A percentile compares a stretch with the other conserved stretches of the same genome.
Evolutionary conservation across 129 eudicot species (phyloP).

Genomic region (Ambrosia trifida): DNA sequence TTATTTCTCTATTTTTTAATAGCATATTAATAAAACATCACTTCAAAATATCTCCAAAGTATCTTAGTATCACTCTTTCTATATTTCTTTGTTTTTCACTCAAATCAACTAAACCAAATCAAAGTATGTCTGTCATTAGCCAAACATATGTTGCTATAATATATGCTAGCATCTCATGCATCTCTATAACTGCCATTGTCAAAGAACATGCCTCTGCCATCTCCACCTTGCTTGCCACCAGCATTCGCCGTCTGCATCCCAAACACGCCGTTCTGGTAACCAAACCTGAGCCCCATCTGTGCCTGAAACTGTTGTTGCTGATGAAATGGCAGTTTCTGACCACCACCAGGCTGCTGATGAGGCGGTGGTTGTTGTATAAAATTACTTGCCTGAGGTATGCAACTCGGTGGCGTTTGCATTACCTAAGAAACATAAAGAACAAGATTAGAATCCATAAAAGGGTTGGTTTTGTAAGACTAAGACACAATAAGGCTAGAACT

Average conservation of each 20-base stretch:
- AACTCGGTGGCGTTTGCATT: conserved; percentile 42
- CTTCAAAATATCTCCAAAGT: neutral
- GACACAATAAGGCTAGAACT: neutral
- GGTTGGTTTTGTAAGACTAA: neutral
- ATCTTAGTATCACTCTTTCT: neutral
- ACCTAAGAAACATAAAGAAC: neutral
- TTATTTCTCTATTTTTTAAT: too few relatives aligned
- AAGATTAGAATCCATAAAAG: neutral
- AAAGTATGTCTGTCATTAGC: neutral
- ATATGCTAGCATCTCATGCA: conserved; percentile 13
- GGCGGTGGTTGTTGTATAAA: conserved; percentile 51
- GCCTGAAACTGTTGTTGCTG: conserved; percentile 60
- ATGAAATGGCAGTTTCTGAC: conserved; percentile 55
- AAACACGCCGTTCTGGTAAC: conserved; percentile 46
- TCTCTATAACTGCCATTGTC: conserved; percentile 34
- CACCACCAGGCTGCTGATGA: neutral
- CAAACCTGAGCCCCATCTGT: conserved; percentile 55
- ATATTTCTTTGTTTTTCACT: neutral
- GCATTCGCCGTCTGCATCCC: conserved; percentile 51
- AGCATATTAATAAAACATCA: neutral
- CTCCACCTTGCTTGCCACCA: conserved; percentile 41
- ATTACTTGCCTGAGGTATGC: conserved; percentile 42
- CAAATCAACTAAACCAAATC: conserved; percentile 9
- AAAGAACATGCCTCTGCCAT: conserved; percentile 14
- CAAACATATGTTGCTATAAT: neutral